A percentile compares a stretch with the other conserved stretches of the same genome.
phyloP scores from a whole-genome alignment of 768 basidiomycete species.

The Mrakia hoshinonis region DNA sequence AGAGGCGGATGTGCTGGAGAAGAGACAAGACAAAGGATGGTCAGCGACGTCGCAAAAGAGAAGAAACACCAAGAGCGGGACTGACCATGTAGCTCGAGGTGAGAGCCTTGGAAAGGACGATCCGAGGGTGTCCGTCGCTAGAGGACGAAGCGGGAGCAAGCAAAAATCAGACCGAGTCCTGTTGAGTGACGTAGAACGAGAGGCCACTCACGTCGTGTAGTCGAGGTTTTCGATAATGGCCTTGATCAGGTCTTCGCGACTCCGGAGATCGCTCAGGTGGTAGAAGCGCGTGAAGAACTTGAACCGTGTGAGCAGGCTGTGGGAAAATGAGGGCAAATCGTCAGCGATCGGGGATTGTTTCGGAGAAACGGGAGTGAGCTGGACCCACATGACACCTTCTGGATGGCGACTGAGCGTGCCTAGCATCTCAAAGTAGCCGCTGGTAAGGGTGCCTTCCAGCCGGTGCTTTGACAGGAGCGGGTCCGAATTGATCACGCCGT shows the following conservation, averaged over 20 bases:
- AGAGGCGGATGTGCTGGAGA: constrained; percentile 69
- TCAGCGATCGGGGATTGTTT: constrained; percentile 1
- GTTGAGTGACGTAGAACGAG: too few relatives aligned
- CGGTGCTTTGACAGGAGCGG: constrained; percentile 66
- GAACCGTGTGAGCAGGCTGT: constrained; percentile 77
- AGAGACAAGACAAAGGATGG: background rate
- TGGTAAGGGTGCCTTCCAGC: constrained; percentile 71
- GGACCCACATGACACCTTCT: constrained; percentile 76
- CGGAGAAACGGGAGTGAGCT: background rate
- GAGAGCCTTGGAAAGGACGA: constrained; percentile 84
- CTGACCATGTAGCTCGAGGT: constrained; percentile 82
- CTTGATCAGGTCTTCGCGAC: constrained; percentile 84
- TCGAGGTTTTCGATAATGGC: constrained; percentile 85
- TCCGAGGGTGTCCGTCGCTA: constrained; percentile 89
- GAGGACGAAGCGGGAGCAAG: constrained; percentile 22
- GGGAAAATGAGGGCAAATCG: background rate
- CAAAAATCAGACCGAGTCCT: too few relatives aligned
- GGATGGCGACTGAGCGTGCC: constrained; percentile 78
- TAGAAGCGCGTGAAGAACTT: constrained; percentile 94
- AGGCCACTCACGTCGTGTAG: constrained; percentile 63
- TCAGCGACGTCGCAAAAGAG: background rate
- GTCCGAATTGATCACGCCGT: constrained; percentile 15
- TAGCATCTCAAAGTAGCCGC: constrained; percentile 91
- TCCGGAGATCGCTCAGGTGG: constrained; percentile 79
- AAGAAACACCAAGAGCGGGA: background rate